Percentiles rank a stretch among this genome's conserved stretches.
Conservation (phyloP, 2,329 filamentous ascomycete species). For the Escovopsis sp. region DNA sequence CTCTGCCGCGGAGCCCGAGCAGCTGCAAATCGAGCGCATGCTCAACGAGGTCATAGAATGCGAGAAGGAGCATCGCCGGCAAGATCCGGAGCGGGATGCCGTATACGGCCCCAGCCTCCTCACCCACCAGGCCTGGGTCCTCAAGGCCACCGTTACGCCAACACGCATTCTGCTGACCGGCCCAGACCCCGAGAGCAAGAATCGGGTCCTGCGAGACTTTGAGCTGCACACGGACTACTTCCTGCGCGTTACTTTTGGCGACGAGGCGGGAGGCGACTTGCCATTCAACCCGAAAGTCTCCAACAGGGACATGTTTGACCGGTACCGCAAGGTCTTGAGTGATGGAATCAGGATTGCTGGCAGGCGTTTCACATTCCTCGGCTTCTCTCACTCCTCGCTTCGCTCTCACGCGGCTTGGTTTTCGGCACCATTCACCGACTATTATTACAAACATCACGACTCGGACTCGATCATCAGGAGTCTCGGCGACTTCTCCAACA, state of each 20-base stretch:
- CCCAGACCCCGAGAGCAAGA: constrained; percentile 52
- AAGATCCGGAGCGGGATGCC: constrained; percentile 11
- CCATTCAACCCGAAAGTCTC: constrained; percentile 36
- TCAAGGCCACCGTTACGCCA: constrained; percentile 45
- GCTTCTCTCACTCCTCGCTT: constrained; percentile 68
- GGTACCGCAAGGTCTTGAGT: constrained; percentile 46
- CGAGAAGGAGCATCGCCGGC: constrained; percentile 22
- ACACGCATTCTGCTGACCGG: constrained; percentile 41
- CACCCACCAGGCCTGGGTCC: constrained; percentile 33
- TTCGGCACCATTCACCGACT: constrained; percentile 30
- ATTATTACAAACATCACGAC: constrained; percentile 17
- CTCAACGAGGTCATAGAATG: constrained; percentile 22
- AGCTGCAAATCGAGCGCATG: constrained; percentile 27
- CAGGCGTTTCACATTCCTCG: constrained; percentile 49
- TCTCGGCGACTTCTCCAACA: constrained; percentile 36
- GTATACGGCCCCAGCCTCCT: constrained; percentile 15
- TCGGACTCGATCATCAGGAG: constrained; percentile 28
- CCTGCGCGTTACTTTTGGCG: constrained; percentile 55
- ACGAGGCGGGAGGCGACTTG: constrained; percentile 56
- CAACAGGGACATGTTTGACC: constrained; percentile 34
- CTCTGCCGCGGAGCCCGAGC: constrained; percentile 30
- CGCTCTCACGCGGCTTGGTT: constrained; percentile 58
- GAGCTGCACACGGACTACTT: constrained; percentile 45
- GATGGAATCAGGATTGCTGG: constrained; percentile 50
- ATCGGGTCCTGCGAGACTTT: constrained; percentile 57